Base-by-base conservation (phyloP, 2,329 filamentous ascomycete species). In the Cadophora malorum region DNA sequence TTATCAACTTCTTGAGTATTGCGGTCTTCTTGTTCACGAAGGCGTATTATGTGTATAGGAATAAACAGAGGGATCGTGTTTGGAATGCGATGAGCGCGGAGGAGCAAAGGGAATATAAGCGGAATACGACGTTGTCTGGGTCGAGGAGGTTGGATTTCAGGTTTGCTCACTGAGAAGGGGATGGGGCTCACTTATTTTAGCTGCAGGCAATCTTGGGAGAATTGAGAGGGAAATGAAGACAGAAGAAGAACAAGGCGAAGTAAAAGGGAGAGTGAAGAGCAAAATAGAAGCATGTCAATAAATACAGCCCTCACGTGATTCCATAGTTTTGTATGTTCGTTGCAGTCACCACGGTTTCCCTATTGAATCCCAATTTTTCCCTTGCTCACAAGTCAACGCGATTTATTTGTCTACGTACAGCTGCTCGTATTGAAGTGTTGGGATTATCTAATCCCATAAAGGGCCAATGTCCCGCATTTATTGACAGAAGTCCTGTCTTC, bases 11-110 rank as follows among this genome's bases (percentile, higher is more conserved):
- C 1, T 79, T 79, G 50, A 82, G 82, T 52, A 80, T 86, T 9
- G 75, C 82, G 0, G 72, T 83, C 0, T 88, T 89, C 58, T 31
- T 88, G 38, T 79, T 77, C 1, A 80, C 82, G 1, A 85, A 85
- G 71, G 45, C 79, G 0, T 86, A 83, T 69, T 86, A 87, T 72
- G 76, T 83, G 1, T 70, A 64, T 28, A 77, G 80, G 23, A 86
- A 86, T 65, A 79, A 74, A 69, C 74, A 56, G 58, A 78, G 79
- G 63, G 81, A 82, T 45, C 72, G 70, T 52, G 76, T 77, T 38
- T 85, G 83, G 83, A 77, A 78, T 65, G 75, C 76, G 4, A 82
- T 85, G 83, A 80, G 74, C 16, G 72, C 75, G 12, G 81, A 83
- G 58, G 79, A 84, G 69, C 71, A 74, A 64, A 47, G 38, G 6